Percentiles rank a stretch among this genome's conserved stretches.
phyloP scores from a whole-genome alignment of 2,329 filamentous ascomycete genomes.

The Exserohilum rostratum region DNA sequence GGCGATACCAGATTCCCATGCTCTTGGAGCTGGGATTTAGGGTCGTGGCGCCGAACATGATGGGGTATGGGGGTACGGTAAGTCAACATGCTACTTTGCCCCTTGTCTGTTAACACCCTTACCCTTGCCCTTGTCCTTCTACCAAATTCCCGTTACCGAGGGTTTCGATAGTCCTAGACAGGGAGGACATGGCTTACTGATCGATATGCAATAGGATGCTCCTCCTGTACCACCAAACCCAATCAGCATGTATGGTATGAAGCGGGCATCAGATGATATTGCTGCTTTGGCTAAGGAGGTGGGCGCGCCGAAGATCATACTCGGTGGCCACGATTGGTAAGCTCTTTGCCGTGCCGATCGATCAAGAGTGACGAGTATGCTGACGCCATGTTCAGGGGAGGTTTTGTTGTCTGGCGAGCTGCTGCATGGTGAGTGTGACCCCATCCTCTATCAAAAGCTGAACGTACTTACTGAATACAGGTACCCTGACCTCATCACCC shows the following conservation, averaged over 20 bases:
- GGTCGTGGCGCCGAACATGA: conserved; percentile 83
- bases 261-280: conserved; percentile 74
- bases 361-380: neutral
- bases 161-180: neutral
- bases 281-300: conserved; percentile 70
- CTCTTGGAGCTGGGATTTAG: conserved; percentile 74
- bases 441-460: neutral
- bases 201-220: conserved; percentile 41
- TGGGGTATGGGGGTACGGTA: conserved; percentile 82
- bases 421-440: conserved; percentile 62
- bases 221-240: conserved; percentile 64
- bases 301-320: conserved; percentile 66
- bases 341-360: neutral
- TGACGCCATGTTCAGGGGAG: conserved; percentile 63
- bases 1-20: conserved; percentile 86
- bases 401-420: conserved; percentile 74
- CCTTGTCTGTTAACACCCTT: neutral
- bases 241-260: conserved; percentile 70
- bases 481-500: conserved; percentile 69
- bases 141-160: neutral
- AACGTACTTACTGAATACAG: neutral
- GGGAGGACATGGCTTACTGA: neutral
- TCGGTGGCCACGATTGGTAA: conserved; percentile 88
- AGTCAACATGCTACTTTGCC: conserved; percentile 8
- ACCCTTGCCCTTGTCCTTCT: neutral